phyloP scores from a whole-genome alignment of 768 basidiomycete genomes.

The Sporobolomyces roseus region DNA sequence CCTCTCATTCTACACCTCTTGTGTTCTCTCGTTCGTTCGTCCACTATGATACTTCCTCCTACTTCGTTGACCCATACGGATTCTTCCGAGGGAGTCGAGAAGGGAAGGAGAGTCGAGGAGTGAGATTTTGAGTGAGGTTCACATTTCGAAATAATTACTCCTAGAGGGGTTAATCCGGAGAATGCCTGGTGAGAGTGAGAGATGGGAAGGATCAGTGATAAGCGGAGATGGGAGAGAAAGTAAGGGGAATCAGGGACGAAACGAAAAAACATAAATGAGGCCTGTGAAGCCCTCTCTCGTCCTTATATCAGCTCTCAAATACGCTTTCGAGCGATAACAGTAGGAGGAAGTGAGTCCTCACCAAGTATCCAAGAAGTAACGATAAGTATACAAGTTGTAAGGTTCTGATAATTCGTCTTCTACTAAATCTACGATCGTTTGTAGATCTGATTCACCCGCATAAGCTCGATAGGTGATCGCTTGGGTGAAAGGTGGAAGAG shows the following conservation, averaged over 20 bases:
- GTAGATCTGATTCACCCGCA: slow-evolving; percentile 67
- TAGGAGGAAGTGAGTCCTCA: slow-evolving; percentile 51
- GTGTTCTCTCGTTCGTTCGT: slow-evolving; percentile 50
- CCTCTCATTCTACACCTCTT: slow-evolving; percentile 60
- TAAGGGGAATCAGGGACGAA: not conserved
- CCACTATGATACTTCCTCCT: not conserved
- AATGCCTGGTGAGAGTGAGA: slow-evolving; percentile 31
- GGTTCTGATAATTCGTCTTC: slow-evolving; percentile 92
- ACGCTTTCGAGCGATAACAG: not conserved
- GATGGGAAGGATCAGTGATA: not conserved
- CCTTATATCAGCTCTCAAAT: not conserved
- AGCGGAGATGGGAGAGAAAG: not conserved
- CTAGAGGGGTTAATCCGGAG: slow-evolving; percentile 54
- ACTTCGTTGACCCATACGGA: not conserved
- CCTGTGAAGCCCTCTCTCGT: slow-evolving; percentile 53
- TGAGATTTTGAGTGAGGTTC: slow-evolving; percentile 60
- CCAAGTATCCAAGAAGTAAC: slow-evolving; percentile 96
- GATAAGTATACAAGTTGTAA: slow-evolving; percentile 92
- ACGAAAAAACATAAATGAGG: slow-evolving; percentile 64
- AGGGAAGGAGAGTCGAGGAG: slow-evolving; percentile 44
- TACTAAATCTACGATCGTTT: slow-evolving; percentile 71
- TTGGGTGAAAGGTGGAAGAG: not conserved
- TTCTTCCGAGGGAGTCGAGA: not conserved
- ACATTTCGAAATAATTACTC: slow-evolving; percentile 96
- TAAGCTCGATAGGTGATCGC: slow-evolving; percentile 67